Percentiles rank a stretch among this genome's conserved stretches.
Conservation (phyloP, 2,329 filamentous ascomycete species). For the Microdochium paspali region DNA sequence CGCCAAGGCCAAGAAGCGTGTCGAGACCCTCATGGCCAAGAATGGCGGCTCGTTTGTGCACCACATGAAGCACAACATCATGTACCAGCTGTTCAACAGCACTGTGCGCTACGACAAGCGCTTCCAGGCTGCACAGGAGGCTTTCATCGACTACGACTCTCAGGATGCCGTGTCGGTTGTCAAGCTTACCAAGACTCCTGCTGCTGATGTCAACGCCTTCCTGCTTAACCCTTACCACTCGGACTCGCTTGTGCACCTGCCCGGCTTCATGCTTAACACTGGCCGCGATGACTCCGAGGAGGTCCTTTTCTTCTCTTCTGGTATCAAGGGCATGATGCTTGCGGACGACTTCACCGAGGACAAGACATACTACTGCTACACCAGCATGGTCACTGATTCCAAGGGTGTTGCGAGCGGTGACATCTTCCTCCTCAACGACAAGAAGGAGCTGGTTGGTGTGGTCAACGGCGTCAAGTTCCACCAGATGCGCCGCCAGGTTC, state of each 20-base stretch:
- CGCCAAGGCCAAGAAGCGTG: background rate
- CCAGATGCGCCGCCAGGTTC: slow-evolving; percentile 8
- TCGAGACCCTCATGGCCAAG: background rate
- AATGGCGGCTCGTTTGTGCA: background rate
- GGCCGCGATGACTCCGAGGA: slow-evolving; percentile 4
- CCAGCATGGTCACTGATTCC: slow-evolving; percentile 4
- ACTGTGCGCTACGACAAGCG: slow-evolving; percentile 9
- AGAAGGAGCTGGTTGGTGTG: slow-evolving; percentile 7
- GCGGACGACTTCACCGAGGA: slow-evolving; percentile 5
- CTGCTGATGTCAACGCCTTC: slow-evolving; percentile 4
- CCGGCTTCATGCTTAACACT: slow-evolving; percentile 9
- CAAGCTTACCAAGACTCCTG: slow-evolving; percentile 6
- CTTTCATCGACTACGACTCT: slow-evolving; percentile 6
- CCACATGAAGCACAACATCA: slow-evolving; percentile 4
- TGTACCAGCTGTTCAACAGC: slow-evolving; percentile 14
- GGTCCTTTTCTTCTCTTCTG: slow-evolving; percentile 10
- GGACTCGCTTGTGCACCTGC: slow-evolving; percentile 11
- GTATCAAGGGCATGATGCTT: slow-evolving; percentile 9
- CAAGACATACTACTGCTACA: slow-evolving; percentile 10
- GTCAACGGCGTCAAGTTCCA: slow-evolving; percentile 6
- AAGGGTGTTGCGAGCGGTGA: slow-evolving; percentile 9
- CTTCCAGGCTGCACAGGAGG: slow-evolving; percentile 9
- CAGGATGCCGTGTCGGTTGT: slow-evolving; percentile 9
- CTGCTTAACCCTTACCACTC: slow-evolving; percentile 9
- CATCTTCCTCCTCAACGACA: slow-evolving; percentile 10